Base-by-base conservation (phyloP, 352 stramenopile species). In the Pythium rhizo-oryzae region DNA sequence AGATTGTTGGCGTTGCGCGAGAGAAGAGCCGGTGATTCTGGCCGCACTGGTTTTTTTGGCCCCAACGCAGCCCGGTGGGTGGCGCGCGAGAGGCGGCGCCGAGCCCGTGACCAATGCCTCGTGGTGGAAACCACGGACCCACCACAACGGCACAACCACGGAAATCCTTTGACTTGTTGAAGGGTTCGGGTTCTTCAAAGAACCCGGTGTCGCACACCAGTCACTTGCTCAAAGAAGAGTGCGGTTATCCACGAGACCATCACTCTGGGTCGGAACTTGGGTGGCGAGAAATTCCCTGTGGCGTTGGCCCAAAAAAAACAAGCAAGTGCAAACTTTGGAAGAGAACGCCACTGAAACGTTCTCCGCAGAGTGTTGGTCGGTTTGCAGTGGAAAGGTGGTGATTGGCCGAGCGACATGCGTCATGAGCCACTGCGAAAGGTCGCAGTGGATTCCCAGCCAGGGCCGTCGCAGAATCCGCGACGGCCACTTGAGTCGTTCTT, bases 1-100 rank as follows among this genome's bases (percentile, higher is more conserved):
- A 69, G 62, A 61, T 59, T 63, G 62, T 69, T 69, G 54, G 52
- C 62, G 28, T 19, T 59, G 58, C 23, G 62, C 16, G 43, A 69
- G 62, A 69, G 54, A 69, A 50, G 62, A 62, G 62, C 61, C 58
- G 18, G 24, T 24, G 56, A 39, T 59, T 59, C 54, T 18, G 53
- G 23, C 18, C 21, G 41, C 41, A 43, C 56, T 62, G 24, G 56
- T 35, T 62, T 62, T 51, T 62, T 33, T 33, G 28, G 28, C 28
- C 28, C 28, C 3, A n/a, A 33, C 28, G 44, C 16, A n/a, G 46
- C 41, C 41, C 41, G 16, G 4, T 59, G 53, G 23, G 49, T 59
- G 53, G 41, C n/a, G 53, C 33, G 35, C 23, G 39, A 28, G 54
- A 61, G n/a, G 23, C 23, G 51, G 25, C 13, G 4, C 41, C 43